Evolutionary conservation across 805 yeast species (phyloP).

Genomic region (Brettanomyces naardenensis): DNA sequence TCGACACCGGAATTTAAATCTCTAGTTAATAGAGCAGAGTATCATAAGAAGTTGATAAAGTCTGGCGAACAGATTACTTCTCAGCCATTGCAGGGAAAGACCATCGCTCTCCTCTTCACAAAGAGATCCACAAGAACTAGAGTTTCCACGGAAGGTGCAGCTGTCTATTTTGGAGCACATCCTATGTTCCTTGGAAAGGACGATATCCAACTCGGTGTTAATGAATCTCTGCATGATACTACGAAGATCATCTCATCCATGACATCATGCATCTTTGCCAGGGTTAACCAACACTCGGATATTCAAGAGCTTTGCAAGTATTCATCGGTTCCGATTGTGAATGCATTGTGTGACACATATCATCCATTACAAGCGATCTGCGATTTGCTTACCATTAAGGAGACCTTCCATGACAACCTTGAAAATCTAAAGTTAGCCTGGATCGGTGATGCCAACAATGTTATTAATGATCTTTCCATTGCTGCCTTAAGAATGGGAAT

Average conservation of each 20-base stretch:
- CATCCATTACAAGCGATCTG: slow-evolving; percentile 96
- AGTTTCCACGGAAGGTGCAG: slow-evolving; percentile 91
- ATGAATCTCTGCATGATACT: slow-evolving; percentile 85
- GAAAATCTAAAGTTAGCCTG: slow-evolving; percentile 74
- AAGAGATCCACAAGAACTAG: slow-evolving; percentile 95
- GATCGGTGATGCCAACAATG: slow-evolving; percentile 97
- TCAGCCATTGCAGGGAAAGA: slow-evolving; percentile 62
- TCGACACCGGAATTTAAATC: slow-evolving; percentile 60
- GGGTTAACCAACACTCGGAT: slow-evolving; percentile 81
- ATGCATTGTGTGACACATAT: slow-evolving; percentile 84
- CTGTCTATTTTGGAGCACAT: slow-evolving; percentile 85
- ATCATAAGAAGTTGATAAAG: slow-evolving; percentile 57
- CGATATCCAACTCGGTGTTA: slow-evolving; percentile 94
- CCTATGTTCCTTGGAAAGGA: slow-evolving; percentile 96
- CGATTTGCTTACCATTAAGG: slow-evolving; percentile 80
- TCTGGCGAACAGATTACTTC: slow-evolving; percentile 36
- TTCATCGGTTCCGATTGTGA: slow-evolving; percentile 85
- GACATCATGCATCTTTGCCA: slow-evolving; percentile 96
- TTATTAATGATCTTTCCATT: slow-evolving; percentile 84
- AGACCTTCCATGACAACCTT: slow-evolving; percentile 48
- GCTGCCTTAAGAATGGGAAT: slow-evolving; percentile 85
- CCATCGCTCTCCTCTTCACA: slow-evolving; percentile 76
- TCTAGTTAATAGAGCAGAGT: slow-evolving; percentile 65
- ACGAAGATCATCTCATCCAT: slow-evolving; percentile 85
- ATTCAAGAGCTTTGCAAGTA: slow-evolving; percentile 70